Base-by-base conservation (phyloP, 768 basidiomycete species). In the Mycena polygramma region DNA sequence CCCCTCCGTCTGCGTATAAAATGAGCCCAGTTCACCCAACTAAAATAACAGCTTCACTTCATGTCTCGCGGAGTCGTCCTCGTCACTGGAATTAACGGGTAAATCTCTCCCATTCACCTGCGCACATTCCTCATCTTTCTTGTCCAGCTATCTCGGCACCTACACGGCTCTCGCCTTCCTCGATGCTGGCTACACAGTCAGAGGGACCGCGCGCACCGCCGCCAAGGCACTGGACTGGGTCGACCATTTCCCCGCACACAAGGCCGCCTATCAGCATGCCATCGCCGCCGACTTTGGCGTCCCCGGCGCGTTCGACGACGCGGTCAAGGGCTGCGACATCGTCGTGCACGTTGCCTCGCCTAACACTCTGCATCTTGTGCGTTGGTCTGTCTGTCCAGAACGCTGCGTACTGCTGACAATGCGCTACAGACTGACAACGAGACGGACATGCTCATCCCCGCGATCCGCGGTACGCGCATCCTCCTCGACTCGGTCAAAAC, bases 261-360 rank as follows among this genome's bases (percentile, higher is more conserved):
- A 77, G 11, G 75, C 70, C 36, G 39, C 39, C 2, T 84, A 83
- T 62, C 74, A 79, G 20, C 85, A 82, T 73, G 81, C 78, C 9
- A 77, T 87, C 53, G 84, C 86, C n/a, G 77, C 82, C 57, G 86
- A 88, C 65, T 81, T 87, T 57, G 79, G 76, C 14, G 61, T 43
- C 0, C 66, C 68, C 24, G 77, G 78, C 45, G 83, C 80, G 2
- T 88, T 87, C 72, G 83, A 87, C 72, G 81, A 85, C 36, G 85
- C 83, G 7, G 82, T 86, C 65, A 81, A 83, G 73, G 85, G 81
- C 9, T 82, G 86, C 20, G 81, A 84, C 39, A 84, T 78, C 9
- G 77, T 87, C 61, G 75, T 71, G 13, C 83, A 84, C 63, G 74
- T 77, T 17, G 82, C 81, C 13, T 73, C 68, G 7, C 64, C 69